Conservation (phyloP, 2,329 filamentous ascomycete genomes). For the Madurella mycetomatis region DNA sequence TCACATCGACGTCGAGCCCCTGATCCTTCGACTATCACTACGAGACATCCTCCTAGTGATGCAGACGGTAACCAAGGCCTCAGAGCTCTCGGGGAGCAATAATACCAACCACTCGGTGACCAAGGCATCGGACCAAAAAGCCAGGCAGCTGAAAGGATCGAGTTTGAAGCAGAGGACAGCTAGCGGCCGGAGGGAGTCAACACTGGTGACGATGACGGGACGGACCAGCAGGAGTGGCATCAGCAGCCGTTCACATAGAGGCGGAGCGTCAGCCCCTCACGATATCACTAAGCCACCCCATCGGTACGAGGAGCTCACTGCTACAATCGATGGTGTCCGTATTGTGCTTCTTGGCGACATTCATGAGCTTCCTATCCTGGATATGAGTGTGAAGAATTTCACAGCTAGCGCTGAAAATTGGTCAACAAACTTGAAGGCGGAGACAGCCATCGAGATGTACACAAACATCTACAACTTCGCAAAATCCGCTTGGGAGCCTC, state of each 20-base stretch:
- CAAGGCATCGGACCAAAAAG: conserved; percentile 50
- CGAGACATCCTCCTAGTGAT: conserved; percentile 91
- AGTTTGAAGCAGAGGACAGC: conserved; percentile 53
- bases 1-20: conserved; percentile 80
- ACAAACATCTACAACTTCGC: conserved; percentile 98
- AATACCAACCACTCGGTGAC: conserved; percentile 39
- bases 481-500: conserved; percentile 95
- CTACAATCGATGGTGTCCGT: conserved; percentile 80
- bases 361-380: conserved; percentile 91
- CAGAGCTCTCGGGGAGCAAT: conserved; percentile 72
- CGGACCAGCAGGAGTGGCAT: conserved; percentile 21
- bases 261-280: conserved; percentile 25
- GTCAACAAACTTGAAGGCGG: conserved; percentile 81
- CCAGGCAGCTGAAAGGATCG: conserved; percentile 47
- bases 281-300: conserved; percentile 31
- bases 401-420: conserved; percentile 82
- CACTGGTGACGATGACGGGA: conserved; percentile 37
- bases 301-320: conserved; percentile 71
- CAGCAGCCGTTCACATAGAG: conserved; percentile 8
- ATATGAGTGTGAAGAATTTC: conserved; percentile 89
- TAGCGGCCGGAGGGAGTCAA: conserved; percentile 53
- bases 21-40: conserved; percentile 84
- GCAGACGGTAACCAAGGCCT: conserved; percentile 86
- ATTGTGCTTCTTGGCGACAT: conserved; percentile 92
- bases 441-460: conserved; percentile 88